phyloP scores from a whole-genome alignment of 2,329 filamentous ascomycete species.

The Arthrobotrys megalospora region DNA sequence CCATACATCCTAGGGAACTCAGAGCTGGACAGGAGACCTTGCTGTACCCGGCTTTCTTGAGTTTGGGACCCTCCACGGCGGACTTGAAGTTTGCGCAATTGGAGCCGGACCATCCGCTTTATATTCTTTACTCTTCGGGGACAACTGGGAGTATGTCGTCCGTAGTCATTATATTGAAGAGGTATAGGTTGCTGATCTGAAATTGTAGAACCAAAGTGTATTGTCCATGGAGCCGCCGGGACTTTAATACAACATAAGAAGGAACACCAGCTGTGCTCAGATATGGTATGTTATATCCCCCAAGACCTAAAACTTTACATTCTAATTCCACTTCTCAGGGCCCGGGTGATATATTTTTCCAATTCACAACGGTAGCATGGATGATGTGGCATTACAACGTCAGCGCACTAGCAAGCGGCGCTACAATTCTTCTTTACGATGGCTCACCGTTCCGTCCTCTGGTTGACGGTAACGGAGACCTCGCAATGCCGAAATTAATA shows the following conservation, averaged over 20 bases:
- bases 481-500: constrained; percentile 86
- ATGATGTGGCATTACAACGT: constrained; percentile 99
- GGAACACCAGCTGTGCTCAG: constrained; percentile 89
- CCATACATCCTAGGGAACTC: constrained; percentile 53
- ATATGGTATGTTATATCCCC: constrained; percentile 72
- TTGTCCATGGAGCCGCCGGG: constrained; percentile 90
- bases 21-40: constrained; percentile 48
- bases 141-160: constrained; percentile 76
- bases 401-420: constrained; percentile 84
- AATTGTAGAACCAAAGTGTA: constrained; percentile 83
- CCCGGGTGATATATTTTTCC: constrained; percentile 63
- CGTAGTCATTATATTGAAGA: neutral
- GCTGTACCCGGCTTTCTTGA: constrained; percentile 67
- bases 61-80: constrained; percentile 47
- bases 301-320: neutral
- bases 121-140: constrained; percentile 93
- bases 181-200: constrained; percentile 64
- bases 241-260: constrained; percentile 98
- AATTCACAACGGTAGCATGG: constrained; percentile 68
- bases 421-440: constrained; percentile 89
- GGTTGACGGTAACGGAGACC: constrained; percentile 76
- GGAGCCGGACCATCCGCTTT: constrained; percentile 87
- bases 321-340: constrained; percentile 25
- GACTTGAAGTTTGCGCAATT: constrained; percentile 80
- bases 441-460: constrained; percentile 88